Percentiles rank a stretch among this genome's conserved stretches.
Conservation (phyloP, 371 early-diverging fungal species). For the Rhizopus arrhizus region DNA sequence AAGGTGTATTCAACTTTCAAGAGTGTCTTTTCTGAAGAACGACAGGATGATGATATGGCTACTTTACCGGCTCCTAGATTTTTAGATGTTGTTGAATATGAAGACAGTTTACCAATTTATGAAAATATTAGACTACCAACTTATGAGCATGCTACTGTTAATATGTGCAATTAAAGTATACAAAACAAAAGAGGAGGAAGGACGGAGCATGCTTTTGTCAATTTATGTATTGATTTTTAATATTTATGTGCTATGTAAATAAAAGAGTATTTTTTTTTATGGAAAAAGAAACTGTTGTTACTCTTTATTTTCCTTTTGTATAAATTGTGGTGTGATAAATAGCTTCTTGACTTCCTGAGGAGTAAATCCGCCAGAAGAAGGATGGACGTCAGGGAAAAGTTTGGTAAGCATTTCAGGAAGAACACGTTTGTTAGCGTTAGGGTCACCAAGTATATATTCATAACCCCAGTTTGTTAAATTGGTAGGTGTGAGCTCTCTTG, state of each 20-base stretch:
- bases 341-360: conserved; percentile 20
- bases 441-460: conserved; percentile 29
- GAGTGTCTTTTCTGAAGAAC: conserved; percentile 4
- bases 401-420: conserved; percentile 22
- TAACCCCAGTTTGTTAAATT: conserved; percentile 50
- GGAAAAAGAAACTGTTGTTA: too few relatives aligned
- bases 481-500: conserved; percentile 40
- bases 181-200: too few relatives aligned
- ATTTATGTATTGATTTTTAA: too few relatives aligned
- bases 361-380: conserved; percentile 16
- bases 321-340: conserved; percentile 18
- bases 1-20: conserved; percentile 23
- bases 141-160: conserved; percentile 69
- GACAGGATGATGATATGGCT: conserved; percentile 1
- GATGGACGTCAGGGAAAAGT: conserved; percentile 18
- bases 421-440: conserved; percentile 20
- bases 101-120: conserved; percentile 36
- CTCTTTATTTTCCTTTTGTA: too few relatives aligned
- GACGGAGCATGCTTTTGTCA: too few relatives aligned
- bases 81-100: conserved; percentile 30
- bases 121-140: conserved; percentile 51
- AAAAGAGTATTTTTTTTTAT: too few relatives aligned
- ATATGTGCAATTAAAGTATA: too few relatives aligned
- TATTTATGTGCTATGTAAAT: too few relatives aligned
- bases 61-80: conserved; percentile 26